phyloP scores from a whole-genome alignment of 2,329 filamentous ascomycete species.

The Sclerotinia subarctica region DNA sequence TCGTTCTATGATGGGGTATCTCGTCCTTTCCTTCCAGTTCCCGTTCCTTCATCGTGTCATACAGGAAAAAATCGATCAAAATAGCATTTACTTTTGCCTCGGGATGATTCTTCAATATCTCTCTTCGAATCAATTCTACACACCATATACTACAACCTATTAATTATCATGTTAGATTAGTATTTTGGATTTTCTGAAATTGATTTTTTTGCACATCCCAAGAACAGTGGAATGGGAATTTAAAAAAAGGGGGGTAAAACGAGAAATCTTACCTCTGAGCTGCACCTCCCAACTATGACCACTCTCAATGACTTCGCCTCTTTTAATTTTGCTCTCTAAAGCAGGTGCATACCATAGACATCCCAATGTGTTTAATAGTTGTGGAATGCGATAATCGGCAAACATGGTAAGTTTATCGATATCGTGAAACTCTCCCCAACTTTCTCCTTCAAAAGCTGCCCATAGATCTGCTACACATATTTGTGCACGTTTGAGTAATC shows the following conservation, averaged over 20 bases:
- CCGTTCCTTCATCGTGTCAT: slow-evolving; percentile 86
- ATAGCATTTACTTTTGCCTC: slow-evolving; percentile 77
- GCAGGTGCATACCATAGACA: slow-evolving; percentile 82
- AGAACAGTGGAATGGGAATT: background rate
- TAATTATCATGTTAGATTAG: background rate
- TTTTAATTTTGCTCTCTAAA: slow-evolving; percentile 67
- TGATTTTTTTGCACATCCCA: background rate
- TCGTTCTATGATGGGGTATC: slow-evolving; percentile 81
- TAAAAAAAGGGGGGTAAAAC: slow-evolving; percentile 2
- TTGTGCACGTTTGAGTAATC: slow-evolving; percentile 89
- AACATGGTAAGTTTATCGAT: slow-evolving; percentile 98
- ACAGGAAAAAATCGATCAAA: slow-evolving; percentile 94
- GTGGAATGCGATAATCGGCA: slow-evolving; percentile 94
- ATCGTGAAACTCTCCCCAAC: slow-evolving; percentile 78
- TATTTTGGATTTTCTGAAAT: background rate
- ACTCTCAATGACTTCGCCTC: slow-evolving; percentile 61
- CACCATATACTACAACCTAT: slow-evolving; percentile 91
- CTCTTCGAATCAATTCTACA: slow-evolving; percentile 79
- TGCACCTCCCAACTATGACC: slow-evolving; percentile 82
- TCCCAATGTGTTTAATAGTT: slow-evolving; percentile 81
- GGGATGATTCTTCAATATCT: slow-evolving; percentile 73
- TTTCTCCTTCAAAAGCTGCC: slow-evolving; percentile 85
- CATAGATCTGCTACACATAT: slow-evolving; percentile 95
- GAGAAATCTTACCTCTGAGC: slow-evolving; percentile 60
- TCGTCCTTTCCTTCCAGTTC: slow-evolving; percentile 60